Conservation (phyloP, 768 basidiomycete genomes). For the Leccinum fibrillosum region DNA sequence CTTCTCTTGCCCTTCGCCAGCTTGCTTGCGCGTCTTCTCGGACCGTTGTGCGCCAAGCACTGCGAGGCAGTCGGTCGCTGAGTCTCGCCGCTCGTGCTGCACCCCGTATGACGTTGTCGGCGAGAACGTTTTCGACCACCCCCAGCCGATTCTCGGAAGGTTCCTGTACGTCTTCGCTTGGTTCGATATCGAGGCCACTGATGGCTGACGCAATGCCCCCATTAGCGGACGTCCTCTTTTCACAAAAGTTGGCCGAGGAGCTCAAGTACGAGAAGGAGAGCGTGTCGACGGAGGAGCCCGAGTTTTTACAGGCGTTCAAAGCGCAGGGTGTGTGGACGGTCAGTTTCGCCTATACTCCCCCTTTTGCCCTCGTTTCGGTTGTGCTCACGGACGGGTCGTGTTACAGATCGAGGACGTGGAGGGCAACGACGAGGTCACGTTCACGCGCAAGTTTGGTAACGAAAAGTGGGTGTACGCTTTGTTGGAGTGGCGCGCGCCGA, state of each 20-base stretch:
- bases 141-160: conserved; percentile 40
- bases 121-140: conserved; percentile 41
- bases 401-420: conserved; percentile 62
- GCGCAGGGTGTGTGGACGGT: conserved; percentile 78
- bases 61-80: conserved; percentile 22
- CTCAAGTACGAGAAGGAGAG: conserved; percentile 80
- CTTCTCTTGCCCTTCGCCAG: conserved; percentile 58
- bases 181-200: neutral
- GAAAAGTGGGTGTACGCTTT: conserved; percentile 62
- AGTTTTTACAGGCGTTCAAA: conserved; percentile 76
- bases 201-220: neutral
- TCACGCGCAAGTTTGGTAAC: conserved; percentile 85
- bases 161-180: conserved; percentile 33
- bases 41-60: conserved; percentile 25
- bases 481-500: neutral
- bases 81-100: conserved; percentile 9
- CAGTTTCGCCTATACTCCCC: neutral
- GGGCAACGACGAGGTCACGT: conserved; percentile 77
- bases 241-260: conserved; percentile 76
- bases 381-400: neutral
- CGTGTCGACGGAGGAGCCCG: conserved; percentile 48
- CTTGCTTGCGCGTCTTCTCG: conserved; percentile 45
- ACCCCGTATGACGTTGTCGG: conserved; percentile 20
- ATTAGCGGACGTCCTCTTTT: conserved; percentile 70
- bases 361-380: too few species aligned